Evolutionary conservation across 306 rosid genomes (phyloP), one percentile per base, ranked within the genome.

Genomic region (Oxytropis ochrocephala): DNA sequence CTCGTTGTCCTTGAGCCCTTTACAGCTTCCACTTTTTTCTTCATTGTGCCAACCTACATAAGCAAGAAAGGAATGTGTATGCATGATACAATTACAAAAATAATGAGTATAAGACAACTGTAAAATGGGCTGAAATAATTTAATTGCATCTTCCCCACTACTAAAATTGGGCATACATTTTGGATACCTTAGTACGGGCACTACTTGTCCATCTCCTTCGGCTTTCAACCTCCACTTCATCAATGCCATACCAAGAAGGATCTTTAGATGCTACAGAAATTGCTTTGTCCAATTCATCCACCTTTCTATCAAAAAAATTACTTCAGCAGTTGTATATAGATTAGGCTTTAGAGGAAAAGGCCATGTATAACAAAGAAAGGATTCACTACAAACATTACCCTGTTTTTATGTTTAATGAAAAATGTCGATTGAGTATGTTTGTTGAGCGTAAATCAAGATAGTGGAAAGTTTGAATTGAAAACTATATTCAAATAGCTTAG

Each of bases 241-340:
- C 99, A 82, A 95, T 87, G 49, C 97, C 92, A 86, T 87, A 95
- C 87, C 83, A 83, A 70, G 90, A 54, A 35, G 97, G 96, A 80
- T 95, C 92, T 78, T 87, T 85, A 65, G 99, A 84, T 42, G 95
- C 97, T 18, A 95, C 97, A 74, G 89, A 43, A 78, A 95, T 84
- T 72, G 99, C 89, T 79, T 89, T 95, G 80, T 86, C 95, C 87
- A 95, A 83, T 74, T 91, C 97, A 73, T 95, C 97, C 81, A 95
- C 92, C 99, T 95, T 89, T 84, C 96, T 87, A 95, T 89, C 95
- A 83, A 87, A 86, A 92, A 82, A 83, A 72, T 70, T 57, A 77
- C 83, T 78, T 94, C 88, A 90, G 91, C 75, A 63, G 39, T 74
- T 68, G 58, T 72, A 64, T 61, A 54, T 27, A 65, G 49, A 24